phyloP scores from a whole-genome alignment of 352 stramenopile species.

The Phytophthora boehmeriae region DNA sequence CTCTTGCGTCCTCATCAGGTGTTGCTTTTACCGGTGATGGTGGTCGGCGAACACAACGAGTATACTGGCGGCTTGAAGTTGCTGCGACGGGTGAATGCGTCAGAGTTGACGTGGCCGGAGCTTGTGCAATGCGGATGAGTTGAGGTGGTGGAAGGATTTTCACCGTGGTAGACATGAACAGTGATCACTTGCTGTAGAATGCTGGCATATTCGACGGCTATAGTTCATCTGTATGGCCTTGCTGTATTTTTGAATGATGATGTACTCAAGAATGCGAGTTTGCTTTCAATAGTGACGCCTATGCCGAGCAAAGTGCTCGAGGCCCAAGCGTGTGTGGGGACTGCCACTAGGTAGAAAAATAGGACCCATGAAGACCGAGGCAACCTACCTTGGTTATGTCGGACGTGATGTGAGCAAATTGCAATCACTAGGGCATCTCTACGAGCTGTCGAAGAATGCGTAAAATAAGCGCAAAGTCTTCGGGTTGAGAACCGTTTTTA shows the following conservation, averaged over 20 bases:
- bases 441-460: too few species aligned
- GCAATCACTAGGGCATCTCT: neutral
- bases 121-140: slow-evolving; percentile 36
- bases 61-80: slow-evolving; percentile 23
- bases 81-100: slow-evolving; percentile 15
- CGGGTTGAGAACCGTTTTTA: too few species aligned
- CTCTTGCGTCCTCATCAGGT: slow-evolving; percentile 19
- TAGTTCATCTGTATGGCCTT: too few species aligned
- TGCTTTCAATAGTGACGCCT: too few species aligned
- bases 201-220: too few species aligned
- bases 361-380: neutral
- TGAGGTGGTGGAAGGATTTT: neutral
- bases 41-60: slow-evolving; percentile 25
- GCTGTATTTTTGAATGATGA: too few species aligned
- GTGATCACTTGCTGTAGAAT: too few species aligned
- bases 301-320: slow-evolving; percentile 35
- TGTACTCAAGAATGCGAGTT: too few species aligned
- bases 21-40: slow-evolving; percentile 25
- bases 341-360: neutral
- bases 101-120: slow-evolving; percentile 26
- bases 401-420: neutral
- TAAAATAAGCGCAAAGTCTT: too few species aligned
- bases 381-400: neutral
- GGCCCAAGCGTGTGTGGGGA: neutral
- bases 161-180: too few species aligned